Percentiles rank a stretch among this genome's conserved stretches.
Evolutionary conservation across 169 alveolate genomes (phyloP).

Genomic region (Plasmodium falciparum): DNA sequence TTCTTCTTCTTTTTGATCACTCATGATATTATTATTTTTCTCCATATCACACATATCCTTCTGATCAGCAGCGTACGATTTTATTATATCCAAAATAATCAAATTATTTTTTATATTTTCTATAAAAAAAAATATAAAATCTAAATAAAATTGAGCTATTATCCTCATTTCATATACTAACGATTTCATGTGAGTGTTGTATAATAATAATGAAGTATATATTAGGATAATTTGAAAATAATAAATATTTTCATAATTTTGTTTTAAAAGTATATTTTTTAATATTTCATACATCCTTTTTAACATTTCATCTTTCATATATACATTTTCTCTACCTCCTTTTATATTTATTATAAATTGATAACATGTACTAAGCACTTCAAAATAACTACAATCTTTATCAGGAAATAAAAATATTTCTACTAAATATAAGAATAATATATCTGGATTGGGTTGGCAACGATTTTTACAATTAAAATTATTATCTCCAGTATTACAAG

Average conservation of each 20-base stretch:
- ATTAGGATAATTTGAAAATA: constrained; percentile 30
- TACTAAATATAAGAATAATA: constrained; percentile 13
- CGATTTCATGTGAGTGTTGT: constrained; percentile 34
- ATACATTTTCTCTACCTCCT: constrained; percentile 6
- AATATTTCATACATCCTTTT: constrained; percentile 28
- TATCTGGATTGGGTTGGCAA: not conserved
- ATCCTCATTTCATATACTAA: constrained; percentile 67
- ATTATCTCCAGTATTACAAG: not conserved
- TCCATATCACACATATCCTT: not conserved
- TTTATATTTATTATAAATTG: constrained; percentile 45
- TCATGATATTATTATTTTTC: too few species aligned
- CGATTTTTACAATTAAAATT: not conserved
- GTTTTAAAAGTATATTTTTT: constrained; percentile 8
- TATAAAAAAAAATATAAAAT: constrained; percentile 67
- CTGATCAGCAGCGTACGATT: constrained; percentile 26
- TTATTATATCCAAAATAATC: constrained; percentile 62
- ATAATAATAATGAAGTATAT: constrained; percentile 28
- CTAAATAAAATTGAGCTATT: constrained; percentile 68
- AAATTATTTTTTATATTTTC: constrained; percentile 76
- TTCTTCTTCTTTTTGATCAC: too few species aligned
- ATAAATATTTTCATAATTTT: constrained; percentile 8
- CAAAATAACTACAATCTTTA: constrained; percentile 42
- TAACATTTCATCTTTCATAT: constrained; percentile 3
- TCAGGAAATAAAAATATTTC: constrained; percentile 66
- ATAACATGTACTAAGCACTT: constrained; percentile 59